Percentiles rank a stretch among this genome's conserved stretches.
These are phyloP conservation scores for Arachis stenosperma DNA, from an alignment of 306 rosid species.

Conservation along the genomic window DNA sequence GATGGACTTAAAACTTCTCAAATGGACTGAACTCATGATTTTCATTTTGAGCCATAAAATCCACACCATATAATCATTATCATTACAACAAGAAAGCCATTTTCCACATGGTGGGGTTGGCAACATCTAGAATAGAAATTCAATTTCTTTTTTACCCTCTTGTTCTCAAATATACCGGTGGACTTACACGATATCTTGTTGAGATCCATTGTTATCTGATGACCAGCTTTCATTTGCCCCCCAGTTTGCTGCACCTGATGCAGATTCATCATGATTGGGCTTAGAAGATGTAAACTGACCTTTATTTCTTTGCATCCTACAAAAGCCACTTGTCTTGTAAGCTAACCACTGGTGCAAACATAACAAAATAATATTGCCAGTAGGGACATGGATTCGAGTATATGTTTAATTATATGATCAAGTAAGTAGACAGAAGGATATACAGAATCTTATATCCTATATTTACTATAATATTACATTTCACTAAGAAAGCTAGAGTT, in stretches of 20 bases:
- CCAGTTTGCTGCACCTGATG: constrained; percentile 56
- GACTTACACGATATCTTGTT: constrained; percentile 72
- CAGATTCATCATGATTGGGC: constrained; percentile 65
- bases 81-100: not conserved
- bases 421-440: not conserved
- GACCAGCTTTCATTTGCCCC: constrained; percentile 57
- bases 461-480: constrained; percentile 11
- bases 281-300: constrained; percentile 80
- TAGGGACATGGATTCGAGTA: constrained; percentile 23
- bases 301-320: constrained; percentile 81
- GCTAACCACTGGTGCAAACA: constrained; percentile 26
- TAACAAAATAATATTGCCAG: constrained; percentile 26
- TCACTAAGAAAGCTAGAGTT: constrained; percentile 20
- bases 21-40: constrained; percentile 21
- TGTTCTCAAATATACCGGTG: constrained; percentile 30
- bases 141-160: not conserved
- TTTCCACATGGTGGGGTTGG: not conserved
- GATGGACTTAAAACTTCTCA: constrained; percentile 29
- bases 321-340: constrained; percentile 29
- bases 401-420: not conserved
- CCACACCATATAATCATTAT: not conserved
- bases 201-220: constrained; percentile 61
- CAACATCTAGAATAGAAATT: constrained; percentile 13
- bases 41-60: constrained; percentile 7
- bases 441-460: not conserved